phyloP scores from a whole-genome alignment of 2,329 filamentous ascomycete genomes.

The Aspergillus versicolor region DNA sequence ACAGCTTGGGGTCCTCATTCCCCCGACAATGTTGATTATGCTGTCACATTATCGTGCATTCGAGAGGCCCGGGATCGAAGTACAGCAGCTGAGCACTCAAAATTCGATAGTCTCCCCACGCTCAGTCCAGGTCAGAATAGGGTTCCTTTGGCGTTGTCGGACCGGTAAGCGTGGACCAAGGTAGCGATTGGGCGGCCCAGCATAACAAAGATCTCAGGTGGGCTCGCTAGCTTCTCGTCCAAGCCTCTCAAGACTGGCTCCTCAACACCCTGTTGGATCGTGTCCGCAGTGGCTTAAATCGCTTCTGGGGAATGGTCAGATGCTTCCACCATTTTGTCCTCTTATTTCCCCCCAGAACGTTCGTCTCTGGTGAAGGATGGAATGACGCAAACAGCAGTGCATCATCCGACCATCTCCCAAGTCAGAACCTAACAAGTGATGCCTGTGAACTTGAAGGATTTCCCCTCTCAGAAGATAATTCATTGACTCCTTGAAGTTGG shows the following conservation, averaged over 20 bases:
- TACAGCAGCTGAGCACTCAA: not conserved
- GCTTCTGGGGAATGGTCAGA: constrained; percentile 1
- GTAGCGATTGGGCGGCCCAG: constrained; percentile 1
- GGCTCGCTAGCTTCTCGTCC: constrained; percentile 2
- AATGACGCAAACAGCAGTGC: constrained; percentile 10
- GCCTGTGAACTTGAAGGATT: not conserved
- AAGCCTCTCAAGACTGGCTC: not conserved
- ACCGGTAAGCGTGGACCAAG: not conserved
- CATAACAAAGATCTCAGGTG: not conserved
- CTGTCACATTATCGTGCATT: no score
- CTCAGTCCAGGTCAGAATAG: not conserved
- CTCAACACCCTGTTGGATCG: not conserved
- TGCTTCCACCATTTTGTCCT: not conserved
- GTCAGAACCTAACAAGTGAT: not conserved
- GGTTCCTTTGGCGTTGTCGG: not conserved
- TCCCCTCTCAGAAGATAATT: constrained; percentile 1
- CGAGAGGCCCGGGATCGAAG: not conserved
- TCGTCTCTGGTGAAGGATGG: not conserved
- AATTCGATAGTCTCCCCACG: not conserved
- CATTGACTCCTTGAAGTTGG: not conserved
- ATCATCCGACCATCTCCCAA: constrained; percentile 7
- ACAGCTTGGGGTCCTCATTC: no score
- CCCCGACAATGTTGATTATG: no score
- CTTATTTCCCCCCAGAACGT: not conserved
- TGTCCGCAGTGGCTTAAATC: not conserved